phyloP scores from a whole-genome alignment of 306 rosid species.

The Rosa lucieae region DNA sequence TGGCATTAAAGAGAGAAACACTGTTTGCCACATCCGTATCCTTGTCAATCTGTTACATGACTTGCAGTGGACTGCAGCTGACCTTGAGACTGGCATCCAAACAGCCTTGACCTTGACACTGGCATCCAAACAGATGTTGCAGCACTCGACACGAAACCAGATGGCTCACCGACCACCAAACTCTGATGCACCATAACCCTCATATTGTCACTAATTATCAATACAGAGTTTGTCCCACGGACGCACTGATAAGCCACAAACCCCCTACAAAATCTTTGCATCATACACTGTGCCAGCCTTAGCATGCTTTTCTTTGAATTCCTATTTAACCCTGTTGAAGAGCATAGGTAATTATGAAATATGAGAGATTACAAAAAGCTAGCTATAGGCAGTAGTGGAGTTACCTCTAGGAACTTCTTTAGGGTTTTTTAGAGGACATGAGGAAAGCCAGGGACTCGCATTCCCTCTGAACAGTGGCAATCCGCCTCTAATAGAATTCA shows the following conservation, averaged over 20 bases:
- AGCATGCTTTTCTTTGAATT: constrained; percentile 53
- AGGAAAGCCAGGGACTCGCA: constrained; percentile 61
- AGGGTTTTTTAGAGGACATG: constrained; percentile 40
- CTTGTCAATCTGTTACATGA: constrained; percentile 57
- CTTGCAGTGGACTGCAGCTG: constrained; percentile 46
- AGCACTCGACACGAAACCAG: constrained; percentile 65
- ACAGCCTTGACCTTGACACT: constrained; percentile 48
- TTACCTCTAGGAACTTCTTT: constrained; percentile 57
- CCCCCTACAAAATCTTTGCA: constrained; percentile 57
- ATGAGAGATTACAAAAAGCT: constrained; percentile 15
- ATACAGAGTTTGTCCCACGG: constrained; percentile 58
- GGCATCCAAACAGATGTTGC: constrained; percentile 84
- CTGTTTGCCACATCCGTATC: constrained; percentile 53
- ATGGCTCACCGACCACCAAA: constrained; percentile 53
- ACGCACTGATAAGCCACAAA: constrained; percentile 48
- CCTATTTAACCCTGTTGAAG: constrained; percentile 40
- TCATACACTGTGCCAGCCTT: constrained; percentile 77
- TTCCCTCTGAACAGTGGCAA: constrained; percentile 75
- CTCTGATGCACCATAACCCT: constrained; percentile 57
- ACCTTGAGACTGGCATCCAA: constrained; percentile 29
- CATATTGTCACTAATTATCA: constrained; percentile 46
- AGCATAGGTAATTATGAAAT: neutral
- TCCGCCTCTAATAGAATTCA: constrained; percentile 43
- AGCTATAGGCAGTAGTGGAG: neutral
- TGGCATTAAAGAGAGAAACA: constrained; percentile 66